Evolutionary conservation across 495 filamentous ascomycete species (phyloP).

Genomic region (Aspergillus saccharolyticus): DNA sequence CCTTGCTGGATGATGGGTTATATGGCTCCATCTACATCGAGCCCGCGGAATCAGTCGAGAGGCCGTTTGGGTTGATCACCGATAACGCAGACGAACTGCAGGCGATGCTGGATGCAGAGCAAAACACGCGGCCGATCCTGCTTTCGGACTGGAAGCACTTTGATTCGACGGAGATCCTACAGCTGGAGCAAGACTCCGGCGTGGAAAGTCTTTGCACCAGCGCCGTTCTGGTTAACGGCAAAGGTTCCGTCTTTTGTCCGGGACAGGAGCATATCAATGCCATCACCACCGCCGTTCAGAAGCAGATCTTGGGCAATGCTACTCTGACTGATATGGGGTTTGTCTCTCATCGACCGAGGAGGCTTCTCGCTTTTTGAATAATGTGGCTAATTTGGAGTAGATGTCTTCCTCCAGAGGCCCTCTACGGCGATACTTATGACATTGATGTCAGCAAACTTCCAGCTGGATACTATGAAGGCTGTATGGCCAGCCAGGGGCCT

Average conservation of each 20-base stretch:
- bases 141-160: conserved; percentile 52
- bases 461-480: conserved; percentile 18
- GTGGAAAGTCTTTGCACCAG: conserved; percentile 41
- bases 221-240: conserved; percentile 52
- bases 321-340: conserved; percentile 47
- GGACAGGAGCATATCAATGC: conserved; percentile 31
- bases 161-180: conserved; percentile 41
- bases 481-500: conserved; percentile 24
- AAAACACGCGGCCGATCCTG: conserved; percentile 39
- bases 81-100: conserved; percentile 30
- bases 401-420: conserved; percentile 4
- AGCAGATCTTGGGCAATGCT: conserved; percentile 16
- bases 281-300: conserved; percentile 23
- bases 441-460: conserved; percentile 4
- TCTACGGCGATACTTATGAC: conserved; percentile 1
- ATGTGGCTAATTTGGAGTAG: neutral
- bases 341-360: neutral
- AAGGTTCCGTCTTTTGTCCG: conserved; percentile 46
- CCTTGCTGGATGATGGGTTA: conserved; percentile 52
- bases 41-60: conserved; percentile 24
- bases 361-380: neutral
- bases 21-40: conserved; percentile 50
- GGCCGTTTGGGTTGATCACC: conserved; percentile 45
- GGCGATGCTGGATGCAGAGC: conserved; percentile 44
- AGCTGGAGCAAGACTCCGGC: conserved; percentile 31